Evolutionary conservation across 2,329 filamentous ascomycete species (phyloP).

Genomic region (Ascochyta lentis): DNA sequence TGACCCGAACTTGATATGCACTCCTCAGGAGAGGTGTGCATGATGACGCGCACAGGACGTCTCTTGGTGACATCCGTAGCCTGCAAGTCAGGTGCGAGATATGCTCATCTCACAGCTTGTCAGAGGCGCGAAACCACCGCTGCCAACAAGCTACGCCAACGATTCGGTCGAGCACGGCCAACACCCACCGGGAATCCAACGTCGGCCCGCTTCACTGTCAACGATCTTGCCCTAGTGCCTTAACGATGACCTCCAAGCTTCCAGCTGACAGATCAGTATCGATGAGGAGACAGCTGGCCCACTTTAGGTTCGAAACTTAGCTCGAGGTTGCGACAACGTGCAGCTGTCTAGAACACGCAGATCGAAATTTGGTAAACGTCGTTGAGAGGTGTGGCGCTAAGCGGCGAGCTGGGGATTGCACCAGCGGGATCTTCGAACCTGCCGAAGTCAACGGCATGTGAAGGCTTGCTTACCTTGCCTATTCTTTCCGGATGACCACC

Average conservation of each 20-base stretch:
- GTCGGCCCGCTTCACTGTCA: slow-evolving; percentile 16
- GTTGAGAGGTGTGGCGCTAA: slow-evolving; percentile 12
- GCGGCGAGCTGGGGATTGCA: slow-evolving; percentile 5
- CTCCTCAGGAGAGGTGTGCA: neutral
- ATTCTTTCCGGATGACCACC: neutral
- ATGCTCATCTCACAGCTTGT: slow-evolving; percentile 2
- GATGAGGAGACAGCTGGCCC: slow-evolving; percentile 13
- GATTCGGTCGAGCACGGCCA: slow-evolving; percentile 15
- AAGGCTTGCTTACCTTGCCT: slow-evolving; percentile 5
- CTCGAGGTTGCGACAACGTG: slow-evolving; percentile 11
- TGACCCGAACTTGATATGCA: neutral
- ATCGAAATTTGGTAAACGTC: slow-evolving; percentile 12
- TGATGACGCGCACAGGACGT: neutral
- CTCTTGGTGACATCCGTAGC: neutral
- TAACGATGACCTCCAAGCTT: neutral
- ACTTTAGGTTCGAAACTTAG: slow-evolving; percentile 13
- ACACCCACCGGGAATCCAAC: slow-evolving; percentile 8
- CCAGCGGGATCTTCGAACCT: neutral
- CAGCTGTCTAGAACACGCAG: slow-evolving; percentile 18
- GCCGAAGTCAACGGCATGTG: slow-evolving; percentile 7
- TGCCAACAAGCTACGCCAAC: neutral
- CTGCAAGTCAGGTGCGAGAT: slow-evolving; percentile 6
- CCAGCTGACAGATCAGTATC: slow-evolving; percentile 13
- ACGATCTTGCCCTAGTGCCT: slow-evolving; percentile 6
- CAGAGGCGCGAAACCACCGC: slow-evolving; percentile 4